A percentile compares a stretch with the other conserved stretches of the same genome.
phyloP scores from a whole-genome alignment of 2,329 filamentous ascomycete species.

The Clathrospora elynae region DNA sequence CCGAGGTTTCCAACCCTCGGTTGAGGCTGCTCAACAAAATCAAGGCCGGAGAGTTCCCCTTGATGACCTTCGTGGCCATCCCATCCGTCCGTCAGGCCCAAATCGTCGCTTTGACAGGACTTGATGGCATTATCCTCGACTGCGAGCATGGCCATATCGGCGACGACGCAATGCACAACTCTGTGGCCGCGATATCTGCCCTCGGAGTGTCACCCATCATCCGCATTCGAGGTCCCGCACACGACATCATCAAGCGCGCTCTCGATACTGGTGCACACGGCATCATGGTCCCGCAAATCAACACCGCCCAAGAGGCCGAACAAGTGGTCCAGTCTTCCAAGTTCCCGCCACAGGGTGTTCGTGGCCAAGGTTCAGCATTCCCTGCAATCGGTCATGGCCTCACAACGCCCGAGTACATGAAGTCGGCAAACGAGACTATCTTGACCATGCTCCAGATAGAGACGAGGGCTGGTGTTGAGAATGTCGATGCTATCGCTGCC shows the following conservation, averaged over 20 bases:
- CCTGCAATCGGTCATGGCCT: slow-evolving; percentile 54
- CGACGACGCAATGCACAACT: slow-evolving; percentile 63
- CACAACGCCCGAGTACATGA: slow-evolving; percentile 60
- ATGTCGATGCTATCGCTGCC: slow-evolving; percentile 65
- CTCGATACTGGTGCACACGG: slow-evolving; percentile 64
- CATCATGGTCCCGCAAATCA: slow-evolving; percentile 61
- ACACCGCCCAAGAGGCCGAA: slow-evolving; percentile 54
- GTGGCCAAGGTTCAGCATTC: slow-evolving; percentile 64
- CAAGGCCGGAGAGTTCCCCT: slow-evolving; percentile 47
- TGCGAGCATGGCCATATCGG: slow-evolving; percentile 63
- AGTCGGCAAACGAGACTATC: slow-evolving; percentile 62
- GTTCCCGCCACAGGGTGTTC: slow-evolving; percentile 61
- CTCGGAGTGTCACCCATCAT: slow-evolving; percentile 62
- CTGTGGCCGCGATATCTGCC: slow-evolving; percentile 61
- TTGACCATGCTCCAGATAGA: slow-evolving; percentile 72
- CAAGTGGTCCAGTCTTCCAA: slow-evolving; percentile 58
- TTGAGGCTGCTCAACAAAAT: slow-evolving; percentile 54
- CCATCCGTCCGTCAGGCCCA: slow-evolving; percentile 56
- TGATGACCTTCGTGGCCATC: slow-evolving; percentile 58
- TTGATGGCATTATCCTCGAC: slow-evolving; percentile 70
- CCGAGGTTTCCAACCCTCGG: slow-evolving; percentile 47
- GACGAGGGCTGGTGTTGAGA: slow-evolving; percentile 65
- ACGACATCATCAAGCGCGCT: slow-evolving; percentile 60
- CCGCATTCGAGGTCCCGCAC: slow-evolving; percentile 56
- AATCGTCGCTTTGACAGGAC: slow-evolving; percentile 64